Percentiles rank a stretch among this genome's conserved stretches.
Conservation (phyloP, 305 asterid species). For the Salvia sclarea region DNA sequence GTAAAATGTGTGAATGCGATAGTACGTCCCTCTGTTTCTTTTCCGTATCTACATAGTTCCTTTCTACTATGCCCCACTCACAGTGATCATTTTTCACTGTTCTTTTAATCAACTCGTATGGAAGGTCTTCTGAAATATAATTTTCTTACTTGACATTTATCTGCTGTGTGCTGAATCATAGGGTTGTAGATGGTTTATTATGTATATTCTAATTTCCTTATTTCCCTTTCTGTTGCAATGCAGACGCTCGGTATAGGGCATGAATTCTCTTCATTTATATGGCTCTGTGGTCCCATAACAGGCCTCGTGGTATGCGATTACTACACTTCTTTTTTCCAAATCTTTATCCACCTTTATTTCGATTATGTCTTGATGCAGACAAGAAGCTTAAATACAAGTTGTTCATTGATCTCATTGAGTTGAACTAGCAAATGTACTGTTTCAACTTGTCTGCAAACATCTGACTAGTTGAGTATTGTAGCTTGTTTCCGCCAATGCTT, state of each 20-base stretch:
- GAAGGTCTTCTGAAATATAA: background rate
- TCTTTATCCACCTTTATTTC: background rate
- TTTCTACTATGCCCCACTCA: background rate
- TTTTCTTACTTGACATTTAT: constrained; percentile 5
- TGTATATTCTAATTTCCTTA: constrained; percentile 27
- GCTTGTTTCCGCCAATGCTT: background rate
- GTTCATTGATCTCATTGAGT: constrained; percentile 20
- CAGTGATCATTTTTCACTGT: background rate
- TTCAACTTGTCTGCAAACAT: background rate
- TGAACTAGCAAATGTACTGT: background rate
- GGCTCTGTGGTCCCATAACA: constrained; percentile 99
- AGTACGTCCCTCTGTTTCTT: background rate
- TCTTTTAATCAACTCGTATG: background rate
- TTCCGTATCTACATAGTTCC: background rate
- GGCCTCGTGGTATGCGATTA: constrained; percentile 87
- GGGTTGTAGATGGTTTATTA: constrained; percentile 7
- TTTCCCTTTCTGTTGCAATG: constrained; percentile 39
- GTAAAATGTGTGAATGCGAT: background rate
- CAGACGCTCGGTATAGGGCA: constrained; percentile 99
- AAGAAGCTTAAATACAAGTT: constrained; percentile 26
- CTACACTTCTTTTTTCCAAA: constrained; percentile 21
- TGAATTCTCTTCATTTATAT: constrained; percentile 94
- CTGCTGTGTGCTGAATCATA: background rate
- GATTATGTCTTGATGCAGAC: constrained; percentile 22
- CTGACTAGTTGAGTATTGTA: constrained; percentile 5